These are phyloP conservation scores for Hirsutella minnesotensis DNA, from an alignment of 2,329 filamentous ascomycete genomes.

Conservation along the genomic window DNA sequence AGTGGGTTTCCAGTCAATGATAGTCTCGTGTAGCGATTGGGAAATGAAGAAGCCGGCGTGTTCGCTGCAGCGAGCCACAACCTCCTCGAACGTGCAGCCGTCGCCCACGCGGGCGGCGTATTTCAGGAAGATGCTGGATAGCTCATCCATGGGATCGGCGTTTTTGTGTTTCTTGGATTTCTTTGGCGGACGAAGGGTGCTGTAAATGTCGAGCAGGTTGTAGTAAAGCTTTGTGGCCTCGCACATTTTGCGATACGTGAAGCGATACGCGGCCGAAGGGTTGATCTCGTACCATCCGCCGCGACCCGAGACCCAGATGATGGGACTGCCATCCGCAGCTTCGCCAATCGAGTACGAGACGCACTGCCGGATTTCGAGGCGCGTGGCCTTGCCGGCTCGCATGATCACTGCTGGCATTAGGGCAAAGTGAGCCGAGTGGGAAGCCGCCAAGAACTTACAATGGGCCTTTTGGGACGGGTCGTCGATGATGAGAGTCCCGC, in stretches of 20 bases:
- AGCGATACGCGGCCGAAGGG: slow-evolving; percentile 43
- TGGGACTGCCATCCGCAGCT: slow-evolving; percentile 34
- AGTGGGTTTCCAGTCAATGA: slow-evolving; percentile 31
- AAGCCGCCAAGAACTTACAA: slow-evolving; percentile 19
- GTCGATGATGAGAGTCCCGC: slow-evolving; percentile 44
- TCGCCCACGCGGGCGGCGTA: slow-evolving; percentile 42
- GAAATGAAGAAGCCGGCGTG: slow-evolving; percentile 40
- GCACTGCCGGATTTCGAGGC: slow-evolving; percentile 43
- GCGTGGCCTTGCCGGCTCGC: slow-evolving; percentile 16
- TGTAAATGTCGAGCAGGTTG: slow-evolving; percentile 46
- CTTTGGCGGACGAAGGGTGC: slow-evolving; percentile 16
- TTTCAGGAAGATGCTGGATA: slow-evolving; percentile 20
- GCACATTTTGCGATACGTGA: slow-evolving; percentile 46
- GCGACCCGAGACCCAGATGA: slow-evolving; percentile 48
- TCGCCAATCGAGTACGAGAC: slow-evolving; percentile 41
- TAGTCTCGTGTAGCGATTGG: slow-evolving; percentile 29
- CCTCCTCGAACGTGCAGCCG: slow-evolving; percentile 38
- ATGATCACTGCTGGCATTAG: slow-evolving; percentile 16
- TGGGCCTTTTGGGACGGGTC: slow-evolving; percentile 23
- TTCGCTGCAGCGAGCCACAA: slow-evolving; percentile 30
- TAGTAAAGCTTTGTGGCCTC: slow-evolving; percentile 55
- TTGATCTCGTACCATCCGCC: slow-evolving; percentile 59
- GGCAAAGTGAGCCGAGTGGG: background rate
- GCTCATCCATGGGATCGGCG: slow-evolving; percentile 16
- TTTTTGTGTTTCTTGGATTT: slow-evolving; percentile 16